A percentile compares a stretch with the other conserved stretches of the same genome.
Evolutionary conservation across 2,329 filamentous ascomycete genomes (phyloP).

Genomic region (Cytospora schulzeri): DNA sequence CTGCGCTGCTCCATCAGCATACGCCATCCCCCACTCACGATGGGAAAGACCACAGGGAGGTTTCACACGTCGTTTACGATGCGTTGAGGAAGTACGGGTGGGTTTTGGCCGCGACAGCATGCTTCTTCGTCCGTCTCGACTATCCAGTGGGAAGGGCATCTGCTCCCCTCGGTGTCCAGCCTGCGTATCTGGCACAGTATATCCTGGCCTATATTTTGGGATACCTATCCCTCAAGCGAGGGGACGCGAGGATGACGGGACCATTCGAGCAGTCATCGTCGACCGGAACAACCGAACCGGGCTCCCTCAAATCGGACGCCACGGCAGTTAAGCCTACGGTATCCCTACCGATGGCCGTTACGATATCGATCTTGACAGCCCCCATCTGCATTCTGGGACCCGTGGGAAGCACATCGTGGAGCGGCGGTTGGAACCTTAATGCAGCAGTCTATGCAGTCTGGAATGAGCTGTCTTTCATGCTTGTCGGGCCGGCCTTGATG

Average conservation of each 20-base stretch:
- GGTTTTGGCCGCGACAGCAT: constrained; percentile 11
- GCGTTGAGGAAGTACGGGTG: constrained; percentile 6
- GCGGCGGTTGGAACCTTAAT: constrained; percentile 19
- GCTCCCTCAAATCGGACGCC: neutral
- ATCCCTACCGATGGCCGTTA: constrained; percentile 7
- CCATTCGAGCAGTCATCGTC: neutral
- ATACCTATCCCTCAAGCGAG: constrained; percentile 11
- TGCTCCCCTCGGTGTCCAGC: constrained; percentile 28
- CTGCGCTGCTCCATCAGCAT: constrained; percentile 14
- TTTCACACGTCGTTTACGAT: neutral
- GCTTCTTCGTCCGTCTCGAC: constrained; percentile 29
- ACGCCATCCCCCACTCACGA: too few species aligned
- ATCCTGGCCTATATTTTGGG: constrained; percentile 31
- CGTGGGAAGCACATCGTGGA: neutral
- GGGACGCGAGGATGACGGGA: neutral
- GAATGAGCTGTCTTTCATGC: constrained; percentile 30
- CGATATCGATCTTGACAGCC: neutral
- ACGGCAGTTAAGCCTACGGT: neutral
- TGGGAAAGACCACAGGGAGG: neutral
- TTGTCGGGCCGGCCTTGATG: constrained; percentile 23
- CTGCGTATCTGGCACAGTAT: constrained; percentile 30
- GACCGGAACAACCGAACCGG: neutral
- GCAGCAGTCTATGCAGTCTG: constrained; percentile 29
- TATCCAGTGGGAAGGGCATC: constrained; percentile 28
- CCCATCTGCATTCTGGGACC: neutral